Conservation (phyloP, 495 filamentous ascomycete genomes). For the Bacidia gigantensis region DNA sequence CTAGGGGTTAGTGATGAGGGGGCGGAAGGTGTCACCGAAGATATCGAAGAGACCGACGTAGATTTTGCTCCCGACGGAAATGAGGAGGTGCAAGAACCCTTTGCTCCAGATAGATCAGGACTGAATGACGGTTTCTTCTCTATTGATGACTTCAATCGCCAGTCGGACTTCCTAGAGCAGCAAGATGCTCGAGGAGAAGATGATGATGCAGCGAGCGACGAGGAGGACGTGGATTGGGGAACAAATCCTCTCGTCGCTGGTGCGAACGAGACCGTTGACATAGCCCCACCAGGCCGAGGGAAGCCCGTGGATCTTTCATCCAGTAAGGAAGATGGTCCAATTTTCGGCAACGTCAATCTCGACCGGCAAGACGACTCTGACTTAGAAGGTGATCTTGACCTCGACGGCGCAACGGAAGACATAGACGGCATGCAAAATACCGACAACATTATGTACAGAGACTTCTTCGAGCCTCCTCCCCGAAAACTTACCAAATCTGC, state of each 20-base stretch:
- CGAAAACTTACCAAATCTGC: slow-evolving; percentile 47
- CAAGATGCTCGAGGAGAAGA: slow-evolving; percentile 60
- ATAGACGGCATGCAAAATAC: slow-evolving; percentile 48
- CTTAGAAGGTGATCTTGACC: slow-evolving; percentile 35
- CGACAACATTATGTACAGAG: slow-evolving; percentile 72
- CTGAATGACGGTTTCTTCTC: slow-evolving; percentile 97
- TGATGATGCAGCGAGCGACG: slow-evolving; percentile 47
- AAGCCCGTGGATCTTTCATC: slow-evolving; percentile 11
- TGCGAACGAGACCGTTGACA: slow-evolving; percentile 15
- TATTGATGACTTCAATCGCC: slow-evolving; percentile 93
- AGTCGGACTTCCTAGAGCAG: slow-evolving; percentile 73
- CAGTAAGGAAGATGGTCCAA: slow-evolving; percentile 57
- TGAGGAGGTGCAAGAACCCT: slow-evolving; percentile 37
- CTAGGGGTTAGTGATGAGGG: slow-evolving; percentile 5
- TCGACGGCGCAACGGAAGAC: slow-evolving; percentile 30
- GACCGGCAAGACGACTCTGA: slow-evolving; percentile 44
- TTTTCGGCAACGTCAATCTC: slow-evolving; percentile 55
- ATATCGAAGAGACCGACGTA: not conserved
- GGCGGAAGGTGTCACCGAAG: slow-evolving; percentile 9
- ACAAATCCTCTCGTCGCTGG: slow-evolving; percentile 46
- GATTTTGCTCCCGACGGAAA: slow-evolving; percentile 7
- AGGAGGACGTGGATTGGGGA: slow-evolving; percentile 79
- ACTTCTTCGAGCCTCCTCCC: slow-evolving; percentile 79
- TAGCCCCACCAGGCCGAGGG: slow-evolving; percentile 7
- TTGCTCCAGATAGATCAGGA: slow-evolving; percentile 44